A percentile compares a stretch with the other conserved stretches of the same genome.
Evolutionary conservation across 208 protist species (phyloP).

Genomic region (Acanthamoeba healyi): DNA sequence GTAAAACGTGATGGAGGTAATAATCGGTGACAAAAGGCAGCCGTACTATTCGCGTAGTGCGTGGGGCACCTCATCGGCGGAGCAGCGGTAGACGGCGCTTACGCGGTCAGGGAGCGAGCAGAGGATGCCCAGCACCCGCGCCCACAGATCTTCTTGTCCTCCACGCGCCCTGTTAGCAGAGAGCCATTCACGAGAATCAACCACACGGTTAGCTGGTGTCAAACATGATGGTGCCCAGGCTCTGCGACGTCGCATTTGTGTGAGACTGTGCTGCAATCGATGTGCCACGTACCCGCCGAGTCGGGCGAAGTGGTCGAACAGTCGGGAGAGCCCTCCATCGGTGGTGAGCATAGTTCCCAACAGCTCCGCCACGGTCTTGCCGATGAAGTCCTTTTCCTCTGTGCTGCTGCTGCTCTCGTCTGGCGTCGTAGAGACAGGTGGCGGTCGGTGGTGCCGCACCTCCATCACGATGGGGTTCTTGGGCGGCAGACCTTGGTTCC

Average conservation of each 20-base stretch:
- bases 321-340: neutral
- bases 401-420: neutral
- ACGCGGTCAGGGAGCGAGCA: neutral
- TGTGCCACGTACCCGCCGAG: neutral
- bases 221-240: too few species aligned
- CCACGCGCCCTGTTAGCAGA: neutral
- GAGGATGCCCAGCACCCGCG: neutral
- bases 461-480: neutral
- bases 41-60: neutral
- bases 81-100: neutral
- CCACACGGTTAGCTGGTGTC: too few species aligned
- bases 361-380: neutral
- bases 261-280: neutral
- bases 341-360: neutral
- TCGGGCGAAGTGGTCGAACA: neutral
- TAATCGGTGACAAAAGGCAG: neutral
- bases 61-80: neutral
- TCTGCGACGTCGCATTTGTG: too few species aligned
- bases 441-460: neutral
- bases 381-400: constrained; percentile 7
- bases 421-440: neutral
- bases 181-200: too few species aligned
- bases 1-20: neutral
- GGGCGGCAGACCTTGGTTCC: neutral
- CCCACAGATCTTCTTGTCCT: neutral